phyloP scores from a whole-genome alignment of 2,329 filamentous ascomycete genomes.

The Fusarium denticulatum region DNA sequence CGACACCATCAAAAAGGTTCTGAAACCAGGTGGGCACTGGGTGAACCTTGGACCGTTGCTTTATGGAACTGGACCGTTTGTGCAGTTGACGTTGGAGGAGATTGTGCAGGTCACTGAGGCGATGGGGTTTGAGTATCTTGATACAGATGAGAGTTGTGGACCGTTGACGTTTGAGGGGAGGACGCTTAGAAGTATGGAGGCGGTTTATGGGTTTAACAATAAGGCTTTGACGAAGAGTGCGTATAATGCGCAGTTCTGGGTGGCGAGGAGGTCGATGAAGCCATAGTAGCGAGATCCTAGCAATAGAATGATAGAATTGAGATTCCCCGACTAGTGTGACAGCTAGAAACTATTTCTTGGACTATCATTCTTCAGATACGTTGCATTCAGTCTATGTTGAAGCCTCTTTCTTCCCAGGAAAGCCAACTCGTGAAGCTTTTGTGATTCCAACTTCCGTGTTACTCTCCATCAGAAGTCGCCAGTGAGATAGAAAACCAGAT shows the following conservation, averaged over 20 bases:
- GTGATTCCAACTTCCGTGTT: fast-evolving
- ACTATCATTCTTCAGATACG: background rate
- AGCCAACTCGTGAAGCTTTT: background rate
- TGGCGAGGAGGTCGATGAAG: constrained; percentile 47
- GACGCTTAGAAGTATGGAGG: constrained; percentile 57
- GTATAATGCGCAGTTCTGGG: constrained; percentile 66
- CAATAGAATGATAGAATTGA: fast-evolving
- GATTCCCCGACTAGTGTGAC: fast-evolving
- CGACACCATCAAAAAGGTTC: constrained; percentile 60
- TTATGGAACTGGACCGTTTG: constrained; percentile 63
- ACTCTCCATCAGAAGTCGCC: background rate
- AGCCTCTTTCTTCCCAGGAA: background rate
- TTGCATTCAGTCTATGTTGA: background rate
- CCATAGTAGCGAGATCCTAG: background rate
- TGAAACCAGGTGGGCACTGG: constrained; percentile 62
- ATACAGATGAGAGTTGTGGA: constrained; percentile 54
- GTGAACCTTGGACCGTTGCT: constrained; percentile 66
- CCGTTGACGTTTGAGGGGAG: constrained; percentile 53
- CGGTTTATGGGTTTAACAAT: constrained; percentile 63
- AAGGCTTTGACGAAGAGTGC: constrained; percentile 61
- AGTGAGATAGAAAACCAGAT: no score
- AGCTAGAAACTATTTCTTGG: background rate
- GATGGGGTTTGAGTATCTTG: constrained; percentile 63
- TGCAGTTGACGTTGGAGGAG: constrained; percentile 66
- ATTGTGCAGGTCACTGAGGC: constrained; percentile 58